Evolutionary conservation across 129 eudicot genomes (phyloP).

Genomic region (Flaveria sonorensis): DNA sequence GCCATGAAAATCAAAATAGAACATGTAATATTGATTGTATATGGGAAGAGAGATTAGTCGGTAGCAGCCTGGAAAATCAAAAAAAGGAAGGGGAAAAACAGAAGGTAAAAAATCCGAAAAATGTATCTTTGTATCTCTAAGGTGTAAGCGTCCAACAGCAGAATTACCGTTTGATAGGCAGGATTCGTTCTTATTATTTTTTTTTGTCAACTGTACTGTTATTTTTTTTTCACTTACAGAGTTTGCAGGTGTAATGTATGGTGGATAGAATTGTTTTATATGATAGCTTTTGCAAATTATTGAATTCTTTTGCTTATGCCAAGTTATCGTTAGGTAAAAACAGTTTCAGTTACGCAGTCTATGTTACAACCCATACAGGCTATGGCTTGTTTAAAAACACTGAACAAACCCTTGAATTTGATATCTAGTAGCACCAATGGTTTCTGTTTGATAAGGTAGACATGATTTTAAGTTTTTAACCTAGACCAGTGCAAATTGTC

Average conservation of each 20-base stretch:
- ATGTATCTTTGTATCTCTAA: background rate
- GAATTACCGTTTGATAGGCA: slow-evolving; percentile 38
- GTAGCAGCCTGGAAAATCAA: slow-evolving; percentile 15
- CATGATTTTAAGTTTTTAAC: background rate
- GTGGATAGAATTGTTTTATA: slow-evolving; percentile 41
- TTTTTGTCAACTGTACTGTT: slow-evolving; percentile 33
- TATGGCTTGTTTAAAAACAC: background rate
- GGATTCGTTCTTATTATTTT: slow-evolving; percentile 13
- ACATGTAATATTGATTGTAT: slow-evolving; percentile 38
- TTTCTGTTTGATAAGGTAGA: background rate
- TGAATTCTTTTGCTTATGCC: background rate
- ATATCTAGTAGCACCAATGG: background rate
- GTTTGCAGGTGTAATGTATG: slow-evolving; percentile 46
- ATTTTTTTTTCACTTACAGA: slow-evolving; percentile 33
- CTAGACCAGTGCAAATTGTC: background rate
- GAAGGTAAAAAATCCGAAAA: slow-evolving; percentile 37
- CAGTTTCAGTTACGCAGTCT: background rate
- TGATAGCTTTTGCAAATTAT: slow-evolving; percentile 33
- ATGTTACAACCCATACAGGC: background rate
- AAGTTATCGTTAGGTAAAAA: background rate
- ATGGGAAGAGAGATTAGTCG: slow-evolving; percentile 46
- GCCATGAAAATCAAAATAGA: slow-evolving; percentile 15
- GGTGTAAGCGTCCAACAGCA: slow-evolving; percentile 33
- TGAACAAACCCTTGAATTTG: background rate
- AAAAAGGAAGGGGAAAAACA: slow-evolving; percentile 16